Evolutionary conservation across 176 grass and related monocot species (phyloP), one percentile per base, ranked within the genome.

Genomic region (Oropetium thomaeum): DNA sequence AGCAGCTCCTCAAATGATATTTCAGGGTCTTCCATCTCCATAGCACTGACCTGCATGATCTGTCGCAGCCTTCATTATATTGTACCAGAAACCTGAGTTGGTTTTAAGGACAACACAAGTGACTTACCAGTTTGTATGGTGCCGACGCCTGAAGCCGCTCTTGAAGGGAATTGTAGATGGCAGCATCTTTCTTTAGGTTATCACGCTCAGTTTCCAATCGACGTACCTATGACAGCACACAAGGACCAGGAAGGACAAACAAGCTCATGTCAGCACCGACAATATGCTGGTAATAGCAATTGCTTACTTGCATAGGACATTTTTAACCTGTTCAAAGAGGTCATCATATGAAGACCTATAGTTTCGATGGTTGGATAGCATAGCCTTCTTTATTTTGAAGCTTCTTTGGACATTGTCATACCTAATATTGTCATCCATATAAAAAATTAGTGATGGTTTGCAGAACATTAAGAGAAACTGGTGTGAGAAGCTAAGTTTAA

Each of bases 1-100:
- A 98, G 84, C 66, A 98, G 45, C 52, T 98, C 96, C 75, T 98
- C 96, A 5, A 98, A 98, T 48, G 96, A 82, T 49, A 94, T 98
- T 20, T 95, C 91, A 5, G 76, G 79, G 43, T 25, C 27, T 52
- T 82, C 78, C 73, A 47, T 52, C 37, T 94, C 84, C 84, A 67
- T 48, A 23, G 71, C 68, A 65, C 85, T 69, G 48, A 88, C 47
- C 49, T 94, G 69, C 52, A 88, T 78, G 82, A 98, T 72, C 96
- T 95, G 32, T 68, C 33, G 38, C 22, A 44, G 61, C n/a, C 9
- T 27, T 62, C 9, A 19, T 39, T 12, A 7, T 35, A 52, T 4
- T 20, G 13, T 55, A 30, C 33, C 43, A 58, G 31, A 39, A 40
- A 34, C 47, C 54, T 38, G n/a, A 40, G 28, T 41, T 69, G 69